A percentile compares a stretch with the other conserved stretches of the same genome.
Evolutionary conservation across 495 filamentous ascomycete genomes (phyloP).

Genomic region (Bombardia bombarda): DNA sequence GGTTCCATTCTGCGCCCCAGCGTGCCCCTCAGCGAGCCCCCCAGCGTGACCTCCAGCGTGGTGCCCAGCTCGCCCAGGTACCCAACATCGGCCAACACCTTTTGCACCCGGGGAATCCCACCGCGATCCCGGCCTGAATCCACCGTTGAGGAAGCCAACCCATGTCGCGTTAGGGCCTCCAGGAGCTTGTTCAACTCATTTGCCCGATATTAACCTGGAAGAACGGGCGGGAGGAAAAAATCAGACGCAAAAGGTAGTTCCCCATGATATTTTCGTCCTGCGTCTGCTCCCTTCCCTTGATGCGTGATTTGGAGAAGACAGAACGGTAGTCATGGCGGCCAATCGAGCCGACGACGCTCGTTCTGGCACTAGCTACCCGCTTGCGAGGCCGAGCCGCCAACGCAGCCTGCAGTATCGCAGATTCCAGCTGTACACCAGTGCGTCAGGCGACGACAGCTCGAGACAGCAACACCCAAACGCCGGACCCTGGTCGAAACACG

Average conservation of each 20-base stretch:
- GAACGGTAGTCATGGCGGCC: neutral
- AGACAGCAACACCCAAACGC: constrained; percentile 16
- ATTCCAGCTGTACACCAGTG: constrained; percentile 11
- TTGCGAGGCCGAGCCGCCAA: constrained; percentile 4
- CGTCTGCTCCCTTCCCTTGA: too few species aligned
- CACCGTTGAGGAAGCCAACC: constrained; percentile 10
- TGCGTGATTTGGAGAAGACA: too few species aligned
- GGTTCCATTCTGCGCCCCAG: constrained; percentile 2
- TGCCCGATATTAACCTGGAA: too few species aligned
- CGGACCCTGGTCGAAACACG: constrained; percentile 25
- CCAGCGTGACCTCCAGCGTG: too few species aligned
- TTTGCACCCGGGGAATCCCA: constrained; percentile 12
- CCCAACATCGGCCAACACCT: neutral
- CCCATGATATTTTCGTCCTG: constrained; percentile 8
- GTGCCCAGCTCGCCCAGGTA: too few species aligned
- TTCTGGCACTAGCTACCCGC: neutral
- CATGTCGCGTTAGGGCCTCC: constrained; percentile 13
- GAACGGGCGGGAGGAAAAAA: too few species aligned
- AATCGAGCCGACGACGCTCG: neutral
- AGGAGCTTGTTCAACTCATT: too few species aligned
- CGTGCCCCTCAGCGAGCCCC: too few species aligned
- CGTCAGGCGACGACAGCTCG: constrained; percentile 5
- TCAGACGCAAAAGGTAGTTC: constrained; percentile 1
- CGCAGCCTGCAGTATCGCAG: constrained; percentile 11
- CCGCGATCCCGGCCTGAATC: constrained; percentile 9